A percentile compares a stretch with the other conserved stretches of the same genome.
phyloP scores from a whole-genome alignment of 352 stramenopile species.

The Elongisporangium anandrum region DNA sequence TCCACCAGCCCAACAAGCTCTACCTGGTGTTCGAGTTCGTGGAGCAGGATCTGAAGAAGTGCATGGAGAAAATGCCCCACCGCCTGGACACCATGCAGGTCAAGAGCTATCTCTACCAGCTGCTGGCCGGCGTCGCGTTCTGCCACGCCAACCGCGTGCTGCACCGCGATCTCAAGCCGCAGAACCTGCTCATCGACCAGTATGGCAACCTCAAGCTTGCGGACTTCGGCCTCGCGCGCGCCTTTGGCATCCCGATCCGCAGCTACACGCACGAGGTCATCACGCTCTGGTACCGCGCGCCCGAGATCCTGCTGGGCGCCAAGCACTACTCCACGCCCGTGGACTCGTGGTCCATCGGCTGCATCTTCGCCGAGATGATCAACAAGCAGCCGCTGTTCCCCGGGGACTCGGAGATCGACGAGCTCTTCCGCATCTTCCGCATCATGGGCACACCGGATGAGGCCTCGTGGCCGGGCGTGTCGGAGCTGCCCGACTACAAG shows the following conservation, averaged over 20 bases:
- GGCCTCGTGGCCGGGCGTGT: slow-evolving; percentile 95
- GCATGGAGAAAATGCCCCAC: slow-evolving; percentile 90
- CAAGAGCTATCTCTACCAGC: slow-evolving; percentile 84
- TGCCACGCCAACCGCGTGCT: slow-evolving; percentile 96
- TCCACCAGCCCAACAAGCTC: slow-evolving; percentile 85
- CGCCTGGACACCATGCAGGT: slow-evolving; percentile 80
- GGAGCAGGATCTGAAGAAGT: slow-evolving; percentile 86
- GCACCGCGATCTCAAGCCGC: slow-evolving; percentile 97
- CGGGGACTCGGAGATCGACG: slow-evolving; percentile 98
- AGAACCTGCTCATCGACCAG: slow-evolving; percentile 93
- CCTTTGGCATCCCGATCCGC: slow-evolving; percentile 82
- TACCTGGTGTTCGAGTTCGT: slow-evolving; percentile 88
- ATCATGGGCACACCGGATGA: slow-evolving; percentile 97
- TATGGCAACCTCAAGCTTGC: slow-evolving; percentile 89
- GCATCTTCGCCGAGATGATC: slow-evolving; percentile 94
- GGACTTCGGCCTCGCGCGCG: slow-evolving; percentile 90
- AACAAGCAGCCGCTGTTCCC: slow-evolving; percentile 88
- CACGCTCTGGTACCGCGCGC: slow-evolving; percentile 95
- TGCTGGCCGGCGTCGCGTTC: slow-evolving; percentile 86
- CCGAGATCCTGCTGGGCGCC: slow-evolving; percentile 92
- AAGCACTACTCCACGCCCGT: slow-evolving; percentile 93
- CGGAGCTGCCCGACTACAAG: slow-evolving; percentile 97
- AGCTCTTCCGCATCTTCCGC: slow-evolving; percentile 98
- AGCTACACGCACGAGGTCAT: slow-evolving; percentile 95
- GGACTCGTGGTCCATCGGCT: slow-evolving; percentile 92